Evolutionary conservation across 2,329 filamentous ascomycete genomes (phyloP), one percentile per base, ranked within the genome.

Genomic region (Pseudonectria foliicola): DNA sequence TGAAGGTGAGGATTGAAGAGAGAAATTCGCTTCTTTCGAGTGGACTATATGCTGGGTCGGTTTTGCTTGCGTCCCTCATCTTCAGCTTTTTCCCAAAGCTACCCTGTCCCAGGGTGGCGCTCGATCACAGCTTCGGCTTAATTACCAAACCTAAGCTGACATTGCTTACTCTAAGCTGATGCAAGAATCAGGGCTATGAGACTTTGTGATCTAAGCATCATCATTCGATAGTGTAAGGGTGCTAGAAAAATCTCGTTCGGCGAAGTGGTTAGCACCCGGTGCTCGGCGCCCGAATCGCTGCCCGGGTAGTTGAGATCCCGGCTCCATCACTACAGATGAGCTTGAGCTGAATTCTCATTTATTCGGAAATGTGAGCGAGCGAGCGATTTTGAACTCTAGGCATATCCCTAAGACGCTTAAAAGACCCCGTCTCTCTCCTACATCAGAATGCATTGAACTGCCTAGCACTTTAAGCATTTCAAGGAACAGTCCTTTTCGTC

Each of bases 251-350:
- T 28, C 23, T 4, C 6, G 27, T 27, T 48, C 43, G 43, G 44
- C 18, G 37, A 23, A 28, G 27, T 33, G 5, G 18, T 25, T 14
- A 29, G 39, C 3, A 14, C 12, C n/a, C 43, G 43, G 43, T 42
- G 30, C 37, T 48, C 45, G 45, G 45, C 35, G 26, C 10, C 45
- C 45, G 45, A 48, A 25, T 44, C 45, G 45, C 40, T 15, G 18
- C 26, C 45, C 45, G 44, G 36, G 27, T 14, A 29, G 13, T n/a
- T n/a, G n/a, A 25, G 3, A 3, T 13, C 16, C 31, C 32, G 31
- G 38, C 25, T 11, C 10, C 29, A 21, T 31, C 29, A 13, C 10
- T 12, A 12, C 13, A 2, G 6, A 3, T 7, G 3, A 11, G 12
- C 10, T 21, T 11, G 2, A 26, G 25, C 4, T 16, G 13, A 12